These are phyloP conservation scores for Mimosa pudica DNA, from an alignment of 306 rosid genomes.

Conservation along the genomic window DNA sequence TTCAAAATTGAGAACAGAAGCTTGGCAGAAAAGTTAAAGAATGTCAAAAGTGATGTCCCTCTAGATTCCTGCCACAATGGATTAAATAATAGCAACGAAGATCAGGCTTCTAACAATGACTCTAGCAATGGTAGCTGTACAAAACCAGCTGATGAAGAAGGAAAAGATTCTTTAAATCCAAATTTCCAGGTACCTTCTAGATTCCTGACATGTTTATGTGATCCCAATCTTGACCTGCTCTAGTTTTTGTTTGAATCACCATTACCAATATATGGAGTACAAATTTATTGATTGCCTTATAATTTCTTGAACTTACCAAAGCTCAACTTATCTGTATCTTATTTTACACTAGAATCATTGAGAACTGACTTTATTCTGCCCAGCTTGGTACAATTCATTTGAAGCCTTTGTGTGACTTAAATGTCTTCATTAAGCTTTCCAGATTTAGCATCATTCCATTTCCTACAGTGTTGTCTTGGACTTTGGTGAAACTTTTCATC, in stretches of 20 bases:
- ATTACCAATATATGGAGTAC: not conserved
- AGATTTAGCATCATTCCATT: not conserved
- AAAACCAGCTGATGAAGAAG: conserved; percentile 50
- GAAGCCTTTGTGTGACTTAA: not conserved
- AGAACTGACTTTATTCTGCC: not conserved
- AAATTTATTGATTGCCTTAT: not conserved
- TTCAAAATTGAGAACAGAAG: conserved; percentile 59
- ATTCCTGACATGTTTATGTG: not conserved
- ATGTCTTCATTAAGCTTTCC: not conserved
- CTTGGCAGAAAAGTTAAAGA: conserved; percentile 51
- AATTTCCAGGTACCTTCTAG: conserved; percentile 62
- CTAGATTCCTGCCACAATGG: conserved; percentile 36
- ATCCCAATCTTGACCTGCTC: not conserved
- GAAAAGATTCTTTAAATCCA: conserved; percentile 41
- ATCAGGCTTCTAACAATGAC: conserved; percentile 48
- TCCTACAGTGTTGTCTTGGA: not conserved
- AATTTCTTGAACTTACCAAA: conserved; percentile 11
- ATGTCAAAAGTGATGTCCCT: conserved; percentile 33
- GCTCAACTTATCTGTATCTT: not conserved
- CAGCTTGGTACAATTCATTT: not conserved
- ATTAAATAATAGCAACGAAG: conserved; percentile 47
- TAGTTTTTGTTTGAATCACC: not conserved
- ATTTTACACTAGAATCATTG: not conserved
- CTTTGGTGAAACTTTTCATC: not conserved
- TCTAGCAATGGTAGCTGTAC: conserved; percentile 46